Evolutionary conservation across 345 rosid genomes (phyloP), one percentile per base, ranked within the genome.

Genomic region (Hibiscus tridactylites): DNA sequence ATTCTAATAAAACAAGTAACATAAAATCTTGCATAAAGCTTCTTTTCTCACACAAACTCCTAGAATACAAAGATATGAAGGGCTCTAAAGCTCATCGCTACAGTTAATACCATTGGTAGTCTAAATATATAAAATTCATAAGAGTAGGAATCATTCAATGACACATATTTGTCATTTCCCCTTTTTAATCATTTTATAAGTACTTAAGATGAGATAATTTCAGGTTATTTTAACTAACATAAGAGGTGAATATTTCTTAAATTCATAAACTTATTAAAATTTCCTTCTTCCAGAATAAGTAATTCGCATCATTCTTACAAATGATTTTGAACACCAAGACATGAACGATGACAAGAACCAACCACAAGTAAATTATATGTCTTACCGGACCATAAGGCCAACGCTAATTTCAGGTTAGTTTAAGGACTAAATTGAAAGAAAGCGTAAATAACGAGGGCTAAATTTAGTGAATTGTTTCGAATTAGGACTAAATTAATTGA

Each of bases 361-460:
- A 57, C 21, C 54, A 13, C 7, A 24, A 37, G 11, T 3, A 1
- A 59, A 71, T 71, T 80, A 66, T 79, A 74, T 53, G 75, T 26
- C 92, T 89, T 87, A 95, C 99, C 44, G 97, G 89, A 78, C 99
- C 99, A 79, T 90, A 95, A 42, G 99, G 99, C 99, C 99, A 95
- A 56, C 97, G 91, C 21, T 21, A 21, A 21, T 21, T 21, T 21
- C 21, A 21, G 21, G 21, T 21, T 21, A 21, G 21, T 21, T 21
- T 21, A 21, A 21, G 21, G 21, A 21, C 21, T 21, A 21, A 21
- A 21, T 21, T 21, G 21, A 21, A 21, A 21, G 21, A 21, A 21
- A 21, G 21, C 21, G 0, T 21, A 21, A 21, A 21, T 21, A 21
- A 21, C 21, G 21, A 21, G 21, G 21, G 21, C 21, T 21, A 21